Base-by-base conservation (phyloP, 441 rosid species). In the Pelargonium cotyledonis region DNA sequence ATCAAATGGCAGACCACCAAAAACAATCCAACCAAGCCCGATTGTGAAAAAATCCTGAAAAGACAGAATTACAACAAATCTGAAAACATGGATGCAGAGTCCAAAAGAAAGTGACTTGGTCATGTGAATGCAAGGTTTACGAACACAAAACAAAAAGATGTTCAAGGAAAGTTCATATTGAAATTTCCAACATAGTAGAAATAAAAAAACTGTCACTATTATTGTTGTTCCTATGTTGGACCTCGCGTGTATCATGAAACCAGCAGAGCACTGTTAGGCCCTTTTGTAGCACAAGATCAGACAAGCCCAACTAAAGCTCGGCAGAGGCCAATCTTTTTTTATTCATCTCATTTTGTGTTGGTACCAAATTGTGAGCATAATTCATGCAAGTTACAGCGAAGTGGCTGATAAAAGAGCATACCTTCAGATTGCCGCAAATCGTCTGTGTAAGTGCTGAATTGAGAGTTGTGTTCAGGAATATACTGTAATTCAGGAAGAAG, bases 371-470 rank as follows among this genome's bases (percentile, higher is more conserved):
- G 31, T 26, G 31, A 0, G 31, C 3, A 1, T 26, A 0, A 26
- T 26, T 26, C 31, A 26, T 26, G 31, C 31, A 2, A 26, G 31
- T 2, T 26, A 26, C 31, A 26, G 1, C 3, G 31, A 26, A 26
- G 2, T 26, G 31, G 19, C 58, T n/a, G 6, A 1, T 0, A 23
- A 23, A 19, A 60, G 67, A 57, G 73, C 77, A 21, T 16, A 92
- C 99, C 99, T 95, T 95, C 78, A 95, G 75, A 79, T 92, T 95
- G 66, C 99, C 99, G 65, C 98, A 93, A 64, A 93, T 88, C 65
- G 97, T 93, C 78, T 93, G 98, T 0, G 95, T 91, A 49, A 93
- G 78, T 4, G 97, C 98, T 63, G 98, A 95, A 82, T 95, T 95
- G 67, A 95, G 95, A 78, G 97, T 90, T 46, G 99, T 95, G 80